Base-by-base conservation (phyloP, 2,329 filamentous ascomycete species). In the Macrophomina tecta region DNA sequence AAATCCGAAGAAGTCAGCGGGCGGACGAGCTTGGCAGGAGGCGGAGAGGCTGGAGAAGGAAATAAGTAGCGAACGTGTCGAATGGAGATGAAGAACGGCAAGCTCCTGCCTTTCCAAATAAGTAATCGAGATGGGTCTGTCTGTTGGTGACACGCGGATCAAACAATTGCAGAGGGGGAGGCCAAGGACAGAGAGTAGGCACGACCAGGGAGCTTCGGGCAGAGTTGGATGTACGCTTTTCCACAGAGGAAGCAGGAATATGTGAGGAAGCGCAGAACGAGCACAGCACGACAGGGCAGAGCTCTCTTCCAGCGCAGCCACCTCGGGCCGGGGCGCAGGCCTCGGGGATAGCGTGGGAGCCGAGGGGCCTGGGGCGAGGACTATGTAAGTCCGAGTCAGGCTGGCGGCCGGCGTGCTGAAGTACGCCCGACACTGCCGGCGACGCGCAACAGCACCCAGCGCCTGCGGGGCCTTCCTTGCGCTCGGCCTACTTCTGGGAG, bases 371-470 rank as follows among this genome's bases (percentile, higher is more conserved):
- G 18, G 18, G 18, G 18, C 18, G 18, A 18, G 18, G 18, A 18
- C 18, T 18, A 18, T 18, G 18, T 61, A 61, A 32, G 36, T 61
- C 56, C 56, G 56, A 61, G 56, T 46, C 56, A 61, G 56, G 5
- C 6, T 1, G 8, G 28, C 23, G 18, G 55, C 12, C 56, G 56
- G 56, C 56, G 56, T n/a, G 30, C 28, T 36, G 6, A 61, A 48
- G 56, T 48, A 61, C 23, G 2, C 23, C 55, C 55, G 55, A 60
- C 36, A 40, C 38, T 58, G 56, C 56, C 40, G 56, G 28, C 9
- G 30, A 34, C 9, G 7, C 23, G 38, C 55, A 16, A 40, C 55
- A 42, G n/a, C 36, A 11, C 6, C 38, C 6, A 36, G 16, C 55
- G 28, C 5, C 38, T n/a, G 23, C 4, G 7, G 9, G 3, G 11